These are phyloP conservation scores for Avena sativa DNA, from an alignment of 176 grass and related monocot species.

Conservation along the genomic window DNA sequence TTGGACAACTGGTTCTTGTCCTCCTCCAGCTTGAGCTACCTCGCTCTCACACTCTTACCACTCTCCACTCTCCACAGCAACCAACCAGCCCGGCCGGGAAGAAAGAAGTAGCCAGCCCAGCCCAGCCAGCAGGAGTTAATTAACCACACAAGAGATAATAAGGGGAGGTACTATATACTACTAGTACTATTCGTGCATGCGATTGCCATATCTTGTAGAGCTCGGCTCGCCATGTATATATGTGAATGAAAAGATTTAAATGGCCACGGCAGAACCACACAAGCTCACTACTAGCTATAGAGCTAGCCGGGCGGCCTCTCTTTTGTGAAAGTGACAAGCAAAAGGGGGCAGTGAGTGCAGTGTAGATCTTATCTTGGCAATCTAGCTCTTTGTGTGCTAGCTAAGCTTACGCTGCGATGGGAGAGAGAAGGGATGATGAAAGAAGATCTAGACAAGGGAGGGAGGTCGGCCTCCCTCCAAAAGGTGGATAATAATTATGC, in stretches of 20 bases:
- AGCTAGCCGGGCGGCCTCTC: constrained; percentile 44
- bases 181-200: constrained; percentile 38
- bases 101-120: constrained; percentile 26
- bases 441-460: constrained; percentile 33
- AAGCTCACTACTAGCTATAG: constrained; percentile 40
- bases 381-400: constrained; percentile 56
- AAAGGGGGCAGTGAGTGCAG: constrained; percentile 51
- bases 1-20: constrained; percentile 71
- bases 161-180: neutral
- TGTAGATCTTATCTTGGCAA: constrained; percentile 67
- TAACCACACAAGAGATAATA: constrained; percentile 34
- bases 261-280: constrained; percentile 39
- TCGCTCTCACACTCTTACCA: constrained; percentile 23
- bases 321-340: constrained; percentile 67
- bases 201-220: constrained; percentile 36
- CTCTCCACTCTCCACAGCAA: constrained; percentile 13
- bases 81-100: constrained; percentile 17
- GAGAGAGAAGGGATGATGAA: neutral
- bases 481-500: constrained; percentile 26
- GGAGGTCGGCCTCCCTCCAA: constrained; percentile 10
- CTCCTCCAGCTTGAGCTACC: constrained; percentile 64
- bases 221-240: constrained; percentile 37
- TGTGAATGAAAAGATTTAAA: constrained; percentile 37
- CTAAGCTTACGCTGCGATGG: constrained; percentile 45
- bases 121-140: neutral